phyloP scores from a whole-genome alignment of 192 early-diverging fungal species.

The Bifiguratus adelaidae region DNA sequence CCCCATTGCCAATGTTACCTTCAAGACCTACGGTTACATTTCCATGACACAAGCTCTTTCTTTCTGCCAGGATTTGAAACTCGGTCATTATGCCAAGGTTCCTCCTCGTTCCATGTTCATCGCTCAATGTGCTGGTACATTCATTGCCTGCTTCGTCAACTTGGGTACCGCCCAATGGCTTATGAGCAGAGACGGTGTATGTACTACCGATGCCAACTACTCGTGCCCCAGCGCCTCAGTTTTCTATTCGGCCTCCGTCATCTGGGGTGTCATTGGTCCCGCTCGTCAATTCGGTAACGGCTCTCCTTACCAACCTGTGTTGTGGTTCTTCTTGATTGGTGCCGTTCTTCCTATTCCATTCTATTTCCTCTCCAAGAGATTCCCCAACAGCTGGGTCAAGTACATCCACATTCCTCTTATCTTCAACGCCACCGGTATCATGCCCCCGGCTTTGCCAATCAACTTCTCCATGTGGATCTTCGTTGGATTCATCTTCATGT shows the following conservation, averaged over 20 bases:
- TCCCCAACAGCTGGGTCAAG: constrained; percentile 58
- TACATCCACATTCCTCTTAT: constrained; percentile 62
- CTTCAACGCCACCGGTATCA: constrained; percentile 44
- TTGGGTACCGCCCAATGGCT: constrained; percentile 58
- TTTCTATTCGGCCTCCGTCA: constrained; percentile 63
- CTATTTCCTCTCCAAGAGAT: constrained; percentile 46
- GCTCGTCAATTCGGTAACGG: constrained; percentile 48
- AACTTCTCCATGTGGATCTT: constrained; percentile 28
- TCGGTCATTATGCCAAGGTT: constrained; percentile 77
- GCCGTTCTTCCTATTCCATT: constrained; percentile 60
- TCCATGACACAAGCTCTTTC: constrained; percentile 46
- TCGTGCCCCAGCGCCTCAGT: constrained; percentile 41
- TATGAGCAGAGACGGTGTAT: constrained; percentile 40
- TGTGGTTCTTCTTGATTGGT: constrained; percentile 51
- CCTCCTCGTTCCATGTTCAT: constrained; percentile 73
- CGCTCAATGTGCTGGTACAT: constrained; percentile 65
- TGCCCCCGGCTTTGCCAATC: constrained; percentile 47
- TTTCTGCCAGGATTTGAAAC: constrained; percentile 57
- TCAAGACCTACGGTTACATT: constrained; percentile 58
- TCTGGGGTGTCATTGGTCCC: constrained; percentile 76
- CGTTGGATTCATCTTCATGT: constrained; percentile 60
- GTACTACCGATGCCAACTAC: constrained; percentile 47
- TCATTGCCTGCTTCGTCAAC: constrained; percentile 58
- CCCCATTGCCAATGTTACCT: constrained; percentile 51
- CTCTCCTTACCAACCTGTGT: constrained; percentile 27